Conservation (phyloP, 306 rosid species). For the Inga oerstediana region DNA sequence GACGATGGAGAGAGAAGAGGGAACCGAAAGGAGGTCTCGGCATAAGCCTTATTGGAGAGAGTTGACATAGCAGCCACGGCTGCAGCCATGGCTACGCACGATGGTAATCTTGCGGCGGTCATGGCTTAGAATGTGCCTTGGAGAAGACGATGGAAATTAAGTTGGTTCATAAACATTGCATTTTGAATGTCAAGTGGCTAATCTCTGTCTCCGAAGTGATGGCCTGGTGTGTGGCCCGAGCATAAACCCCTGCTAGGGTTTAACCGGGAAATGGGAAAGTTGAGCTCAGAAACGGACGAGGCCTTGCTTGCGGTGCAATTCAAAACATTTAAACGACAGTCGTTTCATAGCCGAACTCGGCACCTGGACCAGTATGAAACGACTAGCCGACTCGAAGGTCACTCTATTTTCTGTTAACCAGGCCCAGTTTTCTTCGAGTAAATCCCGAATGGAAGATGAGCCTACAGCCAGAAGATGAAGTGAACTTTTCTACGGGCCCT, state of each 20-base stretch:
- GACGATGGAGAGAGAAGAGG: slow-evolving; percentile 53
- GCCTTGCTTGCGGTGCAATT: slow-evolving; percentile 38
- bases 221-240: slow-evolving; percentile 30
- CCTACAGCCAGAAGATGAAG: too few species aligned
- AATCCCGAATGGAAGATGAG: neutral
- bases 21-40: slow-evolving; percentile 69
- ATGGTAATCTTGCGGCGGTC: slow-evolving; percentile 69
- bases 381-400: neutral
- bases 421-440: neutral
- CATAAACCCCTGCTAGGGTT: slow-evolving; percentile 61
- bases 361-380: neutral
- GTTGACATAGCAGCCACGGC: slow-evolving; percentile 65
- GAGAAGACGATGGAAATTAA: neutral
- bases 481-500: neutral
- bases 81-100: slow-evolving; percentile 72
- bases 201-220: neutral
- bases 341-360: neutral
- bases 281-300: neutral
- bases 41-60: slow-evolving; percentile 54
- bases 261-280: slow-evolving; percentile 34
- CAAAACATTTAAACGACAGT: slow-evolving; percentile 6
- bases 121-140: slow-evolving; percentile 41
- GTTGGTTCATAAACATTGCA: too few species aligned
- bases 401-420: neutral
- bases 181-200: neutral